Percentiles rank a stretch among this genome's conserved stretches.
These are phyloP conservation scores for Afroboletus lepidellus DNA, from an alignment of 1,284 basidiomycete species.

Conservation along the genomic window DNA sequence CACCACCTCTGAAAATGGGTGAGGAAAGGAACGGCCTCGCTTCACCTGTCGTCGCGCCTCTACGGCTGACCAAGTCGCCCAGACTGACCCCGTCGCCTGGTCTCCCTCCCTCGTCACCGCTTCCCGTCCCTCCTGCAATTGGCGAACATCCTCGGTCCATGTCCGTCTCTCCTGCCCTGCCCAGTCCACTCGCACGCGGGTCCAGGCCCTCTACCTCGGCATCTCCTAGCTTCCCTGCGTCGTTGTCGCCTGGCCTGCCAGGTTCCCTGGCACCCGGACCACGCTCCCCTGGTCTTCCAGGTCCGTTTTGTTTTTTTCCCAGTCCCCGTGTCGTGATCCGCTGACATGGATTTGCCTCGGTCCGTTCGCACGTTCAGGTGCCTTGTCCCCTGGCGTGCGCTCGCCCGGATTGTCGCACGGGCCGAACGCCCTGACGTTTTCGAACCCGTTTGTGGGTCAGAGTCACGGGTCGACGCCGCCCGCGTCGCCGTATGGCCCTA, in stretches of 20 bases:
- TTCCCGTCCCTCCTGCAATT: constrained; percentile 6
- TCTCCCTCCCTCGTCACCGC: constrained; percentile 20
- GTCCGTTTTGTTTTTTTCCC: constrained; percentile 13
- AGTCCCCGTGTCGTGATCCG: constrained; percentile 6
- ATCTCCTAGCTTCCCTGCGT: constrained; percentile 10
- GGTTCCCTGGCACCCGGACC: constrained; percentile 19
- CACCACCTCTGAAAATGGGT: constrained; percentile 25
- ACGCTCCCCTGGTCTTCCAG: constrained; percentile 27
- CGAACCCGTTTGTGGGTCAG: neutral
- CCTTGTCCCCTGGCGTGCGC: constrained; percentile 26
- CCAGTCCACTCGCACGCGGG: constrained; percentile 15
- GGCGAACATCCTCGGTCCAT: constrained; percentile 7
- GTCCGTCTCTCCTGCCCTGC: constrained; percentile 19
- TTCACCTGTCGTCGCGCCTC: constrained; percentile 22
- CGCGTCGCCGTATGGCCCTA: constrained; percentile 5
- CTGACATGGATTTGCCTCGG: neutral
- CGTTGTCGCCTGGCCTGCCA: constrained; percentile 23
- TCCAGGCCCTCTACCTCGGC: neutral
- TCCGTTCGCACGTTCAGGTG: constrained; percentile 20
- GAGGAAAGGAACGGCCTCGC: neutral
- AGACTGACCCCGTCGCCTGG: constrained; percentile 19
- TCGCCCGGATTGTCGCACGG: constrained; percentile 15
- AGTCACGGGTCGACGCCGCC: neutral
- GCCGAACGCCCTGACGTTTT: constrained; percentile 1
- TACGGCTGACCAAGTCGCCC: constrained; percentile 29